Evolutionary conservation across 768 basidiomycete genomes (phyloP).

Genomic region (Collybia mongolica): DNA sequence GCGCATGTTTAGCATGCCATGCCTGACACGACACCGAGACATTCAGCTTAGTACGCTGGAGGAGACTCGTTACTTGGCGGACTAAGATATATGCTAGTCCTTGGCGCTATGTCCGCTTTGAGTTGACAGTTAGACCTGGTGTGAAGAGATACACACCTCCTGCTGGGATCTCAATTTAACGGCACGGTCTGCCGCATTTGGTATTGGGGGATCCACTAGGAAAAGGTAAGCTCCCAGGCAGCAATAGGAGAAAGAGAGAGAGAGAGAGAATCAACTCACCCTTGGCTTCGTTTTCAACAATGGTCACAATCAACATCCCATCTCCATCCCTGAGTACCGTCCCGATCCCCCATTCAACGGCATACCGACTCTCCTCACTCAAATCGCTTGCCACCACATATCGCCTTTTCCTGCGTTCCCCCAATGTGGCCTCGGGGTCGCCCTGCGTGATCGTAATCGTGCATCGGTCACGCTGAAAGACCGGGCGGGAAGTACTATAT

Average conservation of each 20-base stretch:
- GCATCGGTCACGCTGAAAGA: conserved; percentile 90
- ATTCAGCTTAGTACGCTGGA: conserved; percentile 88
- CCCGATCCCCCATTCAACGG: conserved; percentile 97
- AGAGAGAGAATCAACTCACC: conserved; percentile 45
- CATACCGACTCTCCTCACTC: conserved; percentile 91
- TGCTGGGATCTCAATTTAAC: conserved; percentile 86
- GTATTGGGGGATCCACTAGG: conserved; percentile 65
- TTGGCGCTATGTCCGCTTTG: conserved; percentile 61
- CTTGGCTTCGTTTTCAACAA: conserved; percentile 91
- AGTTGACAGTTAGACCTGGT: conserved; percentile 5
- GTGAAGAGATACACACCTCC: conserved; percentile 54
- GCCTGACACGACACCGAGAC: conserved; percentile 91
- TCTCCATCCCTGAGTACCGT: conserved; percentile 95
- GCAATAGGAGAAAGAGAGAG: neutral
- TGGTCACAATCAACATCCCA: conserved; percentile 86
- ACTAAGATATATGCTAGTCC: conserved; percentile 84
- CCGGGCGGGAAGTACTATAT: conserved; percentile 69
- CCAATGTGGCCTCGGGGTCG: conserved; percentile 59
- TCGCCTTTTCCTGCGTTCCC: conserved; percentile 54
- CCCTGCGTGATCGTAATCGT: conserved; percentile 90
- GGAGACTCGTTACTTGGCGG: conserved; percentile 83
- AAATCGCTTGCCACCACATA: conserved; percentile 95
- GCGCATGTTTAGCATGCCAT: conserved; percentile 93
- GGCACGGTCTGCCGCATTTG: conserved; percentile 72
- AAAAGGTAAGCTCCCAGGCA: conserved; percentile 1